phyloP scores from a whole-genome alignment of 2,329 filamentous ascomycete species.

The Exophiala sideris region DNA sequence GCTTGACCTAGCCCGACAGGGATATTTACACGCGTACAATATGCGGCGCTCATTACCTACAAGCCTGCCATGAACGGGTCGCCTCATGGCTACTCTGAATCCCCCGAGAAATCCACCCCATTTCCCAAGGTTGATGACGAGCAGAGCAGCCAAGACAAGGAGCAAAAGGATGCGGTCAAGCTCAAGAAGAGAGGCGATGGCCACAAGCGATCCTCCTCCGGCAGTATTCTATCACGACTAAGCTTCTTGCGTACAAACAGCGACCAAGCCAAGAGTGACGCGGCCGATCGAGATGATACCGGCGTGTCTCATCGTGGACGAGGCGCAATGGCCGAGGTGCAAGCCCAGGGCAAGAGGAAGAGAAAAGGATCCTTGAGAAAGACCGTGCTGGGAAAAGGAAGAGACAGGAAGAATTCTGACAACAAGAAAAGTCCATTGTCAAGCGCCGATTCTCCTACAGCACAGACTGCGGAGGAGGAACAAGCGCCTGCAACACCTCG shows the following conservation, averaged over 20 bases:
- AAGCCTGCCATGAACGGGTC: constrained; percentile 23
- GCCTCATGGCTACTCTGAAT: constrained; percentile 15
- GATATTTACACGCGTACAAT: neutral
- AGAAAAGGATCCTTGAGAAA: constrained; percentile 84
- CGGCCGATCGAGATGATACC: constrained; percentile 28
- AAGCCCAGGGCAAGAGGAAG: constrained; percentile 52
- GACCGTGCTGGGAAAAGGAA: constrained; percentile 73
- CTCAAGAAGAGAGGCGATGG: constrained; percentile 17
- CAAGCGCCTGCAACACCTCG: constrained; percentile 21
- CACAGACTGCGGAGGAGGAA: constrained; percentile 20
- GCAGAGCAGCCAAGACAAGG: constrained; percentile 19
- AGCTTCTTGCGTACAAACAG: constrained; percentile 61
- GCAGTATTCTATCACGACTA: constrained; percentile 65
- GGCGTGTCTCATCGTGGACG: constrained; percentile 29
- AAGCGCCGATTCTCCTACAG: constrained; percentile 22
- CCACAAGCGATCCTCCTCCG: constrained; percentile 58
- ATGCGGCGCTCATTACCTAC: neutral
- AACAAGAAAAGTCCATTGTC: constrained; percentile 47
- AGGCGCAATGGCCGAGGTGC: constrained; percentile 49
- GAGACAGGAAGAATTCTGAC: constrained; percentile 55
- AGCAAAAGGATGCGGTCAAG: constrained; percentile 14
- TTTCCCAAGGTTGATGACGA: constrained; percentile 28
- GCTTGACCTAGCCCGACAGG: too few relatives aligned
- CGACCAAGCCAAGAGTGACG: constrained; percentile 35
- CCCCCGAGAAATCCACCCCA: constrained; percentile 20